These are phyloP conservation scores for Pistacia vera DNA, from an alignment of 345 rosid species.

Conservation along the genomic window DNA sequence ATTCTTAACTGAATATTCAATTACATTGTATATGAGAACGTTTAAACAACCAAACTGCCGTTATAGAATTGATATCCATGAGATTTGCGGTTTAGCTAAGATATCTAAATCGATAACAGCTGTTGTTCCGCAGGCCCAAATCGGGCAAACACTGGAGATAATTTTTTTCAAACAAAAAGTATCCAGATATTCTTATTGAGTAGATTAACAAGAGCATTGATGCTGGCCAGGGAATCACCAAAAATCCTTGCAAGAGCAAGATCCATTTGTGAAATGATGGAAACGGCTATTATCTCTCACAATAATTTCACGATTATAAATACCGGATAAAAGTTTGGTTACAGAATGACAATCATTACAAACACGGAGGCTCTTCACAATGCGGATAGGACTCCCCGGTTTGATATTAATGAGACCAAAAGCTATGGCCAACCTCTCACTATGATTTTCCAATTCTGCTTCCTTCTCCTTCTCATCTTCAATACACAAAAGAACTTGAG, in stretches of 20 bases:
- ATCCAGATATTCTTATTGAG: not conserved
- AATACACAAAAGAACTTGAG: slow-evolving; percentile 46
- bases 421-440: slow-evolving; percentile 65
- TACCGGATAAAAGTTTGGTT: slow-evolving; percentile 45
- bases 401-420: slow-evolving; percentile 44
- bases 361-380: slow-evolving; percentile 56
- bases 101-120: not conserved
- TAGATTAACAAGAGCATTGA: not conserved
- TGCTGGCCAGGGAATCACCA: slow-evolving; percentile 30
- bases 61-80: not conserved
- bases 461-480: slow-evolving; percentile 43
- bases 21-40: not conserved
- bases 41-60: not conserved
- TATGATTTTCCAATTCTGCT: slow-evolving; percentile 48
- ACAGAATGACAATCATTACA: slow-evolving; percentile 57
- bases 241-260: slow-evolving; percentile 57
- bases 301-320: slow-evolving; percentile 47
- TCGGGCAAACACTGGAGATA: not conserved
- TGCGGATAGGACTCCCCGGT: slow-evolving; percentile 37
- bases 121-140: too few relatives aligned
- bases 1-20: too few relatives aligned
- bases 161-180: not conserved
- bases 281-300: slow-evolving; percentile 62
- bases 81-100: not conserved
- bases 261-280: slow-evolving; percentile 56